Conservation (phyloP, 257 asterid genomes). For the Gardenia jasminoides region DNA sequence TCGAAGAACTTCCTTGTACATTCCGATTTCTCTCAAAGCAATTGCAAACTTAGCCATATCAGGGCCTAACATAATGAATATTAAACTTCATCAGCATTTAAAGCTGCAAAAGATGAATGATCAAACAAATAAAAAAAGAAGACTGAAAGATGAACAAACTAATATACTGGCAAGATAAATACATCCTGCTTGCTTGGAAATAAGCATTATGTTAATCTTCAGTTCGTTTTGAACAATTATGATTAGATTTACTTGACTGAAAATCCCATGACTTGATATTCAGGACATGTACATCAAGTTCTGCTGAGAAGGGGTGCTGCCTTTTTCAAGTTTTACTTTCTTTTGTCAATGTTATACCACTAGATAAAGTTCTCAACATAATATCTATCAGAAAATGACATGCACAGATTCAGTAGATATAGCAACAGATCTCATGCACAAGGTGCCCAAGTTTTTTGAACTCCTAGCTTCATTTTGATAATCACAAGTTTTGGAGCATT, state of each 20-base stretch:
- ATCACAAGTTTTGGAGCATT: background rate
- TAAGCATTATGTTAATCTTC: background rate
- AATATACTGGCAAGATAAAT: background rate
- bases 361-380: background rate
- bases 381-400: background rate
- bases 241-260: background rate
- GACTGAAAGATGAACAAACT: background rate
- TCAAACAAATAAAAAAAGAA: background rate
- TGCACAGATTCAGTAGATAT: background rate
- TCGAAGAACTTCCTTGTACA: slow-evolving; percentile 89
- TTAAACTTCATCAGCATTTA: slow-evolving; percentile 25
- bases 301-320: background rate
- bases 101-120: background rate
- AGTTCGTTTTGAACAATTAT: background rate
- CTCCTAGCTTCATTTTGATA: background rate
- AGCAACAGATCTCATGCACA: background rate
- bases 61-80: slow-evolving; percentile 57
- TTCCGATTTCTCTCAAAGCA: slow-evolving; percentile 86
- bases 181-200: background rate
- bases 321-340: background rate
- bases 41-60: slow-evolving; percentile 90
- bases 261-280: background rate
- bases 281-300: background rate
- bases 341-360: background rate
- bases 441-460: background rate